Base-by-base conservation (phyloP, 306 rosid species). In the Prunus davidiana region DNA sequence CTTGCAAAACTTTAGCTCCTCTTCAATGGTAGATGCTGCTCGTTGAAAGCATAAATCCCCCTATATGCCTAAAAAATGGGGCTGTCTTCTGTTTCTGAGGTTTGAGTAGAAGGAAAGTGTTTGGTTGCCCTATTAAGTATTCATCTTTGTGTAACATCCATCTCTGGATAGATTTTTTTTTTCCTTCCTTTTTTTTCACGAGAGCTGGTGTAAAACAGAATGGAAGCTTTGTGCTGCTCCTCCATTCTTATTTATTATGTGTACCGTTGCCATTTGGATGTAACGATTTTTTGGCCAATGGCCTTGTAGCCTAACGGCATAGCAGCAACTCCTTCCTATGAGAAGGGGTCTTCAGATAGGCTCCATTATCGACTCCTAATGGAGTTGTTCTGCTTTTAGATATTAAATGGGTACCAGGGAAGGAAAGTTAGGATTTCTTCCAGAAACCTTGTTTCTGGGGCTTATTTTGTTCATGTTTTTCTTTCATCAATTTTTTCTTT, bases 331-430 rank as follows among this genome's bases (percentile, higher is more conserved):
- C 20, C 66, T 3, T 1, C 10, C 12, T 28, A 16, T 34, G 50
- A 41, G 41, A 22, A 12, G 38, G 22, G 56, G 43, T 43, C 67
- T 72, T 73, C 56, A 16, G 64, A 41, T 38, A 38, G 43, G 43
- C 9, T 38, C 43, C 43, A 38, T 38, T 38, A 7, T 34, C 1
- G 43, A 58, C 67, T 24, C 45, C 56, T 20, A 1, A 6, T 22
- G 32, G 76, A 15, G 76, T 72, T 0, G 49, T 30, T 56, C 10
- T 1, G n/a, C 16, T 56, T 13, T 22, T 41, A 6, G 57, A 60
- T 73, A 51, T 12, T 41, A 57, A 73, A 73, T 60, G 57, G 57
- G 57, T 73, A 73, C 67, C 41, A 15, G 14, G 45, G 45, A 41
- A 43, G 76, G 24, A 54, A 47, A 4, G 10, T 41, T 55, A 11